Evolutionary conservation across 2,329 filamentous ascomycete species (phyloP).

Genomic region (Didymella pinodella): DNA sequence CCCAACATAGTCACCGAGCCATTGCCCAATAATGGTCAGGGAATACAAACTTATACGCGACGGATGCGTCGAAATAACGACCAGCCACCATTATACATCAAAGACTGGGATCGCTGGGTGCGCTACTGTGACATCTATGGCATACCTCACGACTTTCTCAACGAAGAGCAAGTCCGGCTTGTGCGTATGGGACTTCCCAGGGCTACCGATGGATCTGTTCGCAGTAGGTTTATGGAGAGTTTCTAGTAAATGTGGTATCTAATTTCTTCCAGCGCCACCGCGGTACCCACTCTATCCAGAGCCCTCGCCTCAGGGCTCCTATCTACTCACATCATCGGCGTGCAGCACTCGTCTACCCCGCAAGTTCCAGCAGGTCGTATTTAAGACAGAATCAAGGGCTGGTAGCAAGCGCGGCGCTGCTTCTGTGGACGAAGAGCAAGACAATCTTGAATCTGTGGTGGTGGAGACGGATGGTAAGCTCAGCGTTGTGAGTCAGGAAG

Average conservation of each 20-base stretch:
- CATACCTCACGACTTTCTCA: constrained; percentile 37
- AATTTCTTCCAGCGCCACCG: constrained; percentile 25
- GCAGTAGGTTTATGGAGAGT: constrained; percentile 18
- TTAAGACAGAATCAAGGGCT: background rate
- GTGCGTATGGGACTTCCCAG: constrained; percentile 29
- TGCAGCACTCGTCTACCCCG: constrained; percentile 29
- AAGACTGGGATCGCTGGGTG: constrained; percentile 34
- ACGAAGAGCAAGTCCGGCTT: constrained; percentile 29
- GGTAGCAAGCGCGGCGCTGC: background rate
- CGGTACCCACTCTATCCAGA: constrained; percentile 38
- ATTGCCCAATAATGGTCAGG: constrained; percentile 14
- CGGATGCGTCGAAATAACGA: constrained; percentile 31
- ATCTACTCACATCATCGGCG: constrained; percentile 24
- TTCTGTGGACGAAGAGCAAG: background rate
- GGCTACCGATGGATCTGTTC: constrained; percentile 10
- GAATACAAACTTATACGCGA: constrained; percentile 30
- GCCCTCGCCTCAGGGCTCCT: constrained; percentile 28
- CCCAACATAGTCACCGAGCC: constrained; percentile 40
- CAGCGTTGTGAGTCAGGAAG: constrained; percentile 16
- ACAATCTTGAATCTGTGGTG: constrained; percentile 23
- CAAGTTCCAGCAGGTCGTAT: constrained; percentile 24
- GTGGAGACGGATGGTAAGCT: constrained; percentile 32
- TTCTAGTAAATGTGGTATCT: background rate
- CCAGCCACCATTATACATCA: constrained; percentile 29
- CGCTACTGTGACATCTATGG: constrained; percentile 33